phyloP scores from a whole-genome alignment of 352 stramenopile species.

The Phytopythium montanum region DNA sequence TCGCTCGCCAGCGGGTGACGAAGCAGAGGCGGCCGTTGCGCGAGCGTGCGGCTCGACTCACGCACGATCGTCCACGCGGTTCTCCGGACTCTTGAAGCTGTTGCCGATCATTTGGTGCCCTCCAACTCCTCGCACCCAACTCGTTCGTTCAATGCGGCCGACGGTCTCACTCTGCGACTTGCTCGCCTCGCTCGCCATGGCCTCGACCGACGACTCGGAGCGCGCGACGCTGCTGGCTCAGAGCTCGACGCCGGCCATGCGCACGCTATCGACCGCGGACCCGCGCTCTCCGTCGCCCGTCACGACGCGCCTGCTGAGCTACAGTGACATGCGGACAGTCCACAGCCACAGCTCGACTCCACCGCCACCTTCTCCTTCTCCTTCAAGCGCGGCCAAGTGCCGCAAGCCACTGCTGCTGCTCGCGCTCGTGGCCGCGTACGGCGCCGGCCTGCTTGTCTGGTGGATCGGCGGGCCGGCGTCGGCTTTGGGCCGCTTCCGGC shows the following conservation, averaged over 20 bases:
- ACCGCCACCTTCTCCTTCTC: not conserved
- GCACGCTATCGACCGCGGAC: not conserved
- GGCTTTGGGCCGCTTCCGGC: not conserved
- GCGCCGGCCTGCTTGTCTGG: not conserved
- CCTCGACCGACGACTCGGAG: not conserved
- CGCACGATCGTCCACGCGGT: too few relatives aligned
- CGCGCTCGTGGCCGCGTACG: not conserved
- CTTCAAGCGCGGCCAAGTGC: not conserved
- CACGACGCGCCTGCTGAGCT: not conserved
- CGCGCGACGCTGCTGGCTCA: not conserved
- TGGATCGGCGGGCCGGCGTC: constrained; percentile 1
- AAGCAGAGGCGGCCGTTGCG: too few relatives aligned
- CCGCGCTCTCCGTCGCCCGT: not conserved
- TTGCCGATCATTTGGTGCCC: too few relatives aligned
- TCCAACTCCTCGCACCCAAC: too few relatives aligned
- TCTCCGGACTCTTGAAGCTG: too few relatives aligned
- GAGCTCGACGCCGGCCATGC: not conserved
- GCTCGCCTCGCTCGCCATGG: not conserved
- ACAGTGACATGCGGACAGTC: not conserved
- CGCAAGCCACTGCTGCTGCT: constrained; percentile 3
- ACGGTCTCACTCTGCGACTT: too few relatives aligned
- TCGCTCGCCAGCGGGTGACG: too few relatives aligned
- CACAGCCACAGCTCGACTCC: not conserved
- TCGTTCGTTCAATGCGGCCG: too few relatives aligned
- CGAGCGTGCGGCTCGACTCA: too few relatives aligned